Evolutionary conservation across 768 basidiomycete genomes (phyloP).

Genomic region (Boletus rubroflammeus): DNA sequence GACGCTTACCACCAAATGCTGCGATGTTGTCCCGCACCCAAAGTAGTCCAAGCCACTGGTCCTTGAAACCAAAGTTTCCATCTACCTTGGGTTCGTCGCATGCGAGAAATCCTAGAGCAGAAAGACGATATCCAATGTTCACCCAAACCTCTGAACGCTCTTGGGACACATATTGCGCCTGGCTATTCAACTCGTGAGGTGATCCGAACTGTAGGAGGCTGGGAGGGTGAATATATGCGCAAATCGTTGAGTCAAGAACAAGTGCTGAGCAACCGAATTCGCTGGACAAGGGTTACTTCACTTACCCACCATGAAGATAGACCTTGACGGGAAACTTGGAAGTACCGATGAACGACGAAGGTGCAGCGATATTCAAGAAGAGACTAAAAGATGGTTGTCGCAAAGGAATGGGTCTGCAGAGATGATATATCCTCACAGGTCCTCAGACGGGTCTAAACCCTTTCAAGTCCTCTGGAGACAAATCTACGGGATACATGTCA

Average conservation of each 20-base stretch:
- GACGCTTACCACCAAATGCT: slow-evolving; percentile 56
- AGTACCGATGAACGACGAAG: slow-evolving; percentile 39
- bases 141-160: slow-evolving; percentile 68
- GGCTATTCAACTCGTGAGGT: slow-evolving; percentile 56
- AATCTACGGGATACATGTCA: slow-evolving; percentile 30
- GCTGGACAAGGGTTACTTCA: neutral
- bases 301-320: slow-evolving; percentile 74
- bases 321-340: slow-evolving; percentile 61
- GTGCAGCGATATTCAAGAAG: slow-evolving; percentile 61
- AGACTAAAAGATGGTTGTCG: slow-evolving; percentile 35
- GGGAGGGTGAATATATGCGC: neutral
- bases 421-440: slow-evolving; percentile 42
- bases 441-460: slow-evolving; percentile 62
- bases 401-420: neutral
- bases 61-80: slow-evolving; percentile 82
- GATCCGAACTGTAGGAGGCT: slow-evolving; percentile 82
- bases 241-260: neutral
- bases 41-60: slow-evolving; percentile 69
- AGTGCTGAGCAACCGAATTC: neutral
- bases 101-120: slow-evolving; percentile 71
- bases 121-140: slow-evolving; percentile 71
- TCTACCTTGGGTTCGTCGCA: slow-evolving; percentile 53
- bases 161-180: slow-evolving; percentile 63
- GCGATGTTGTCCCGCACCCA: slow-evolving; percentile 69
- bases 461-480: slow-evolving; percentile 53